A percentile compares a stretch with the other conserved stretches of the same genome.
phyloP scores from a whole-genome alignment of 495 filamentous ascomycete genomes.

The Lindgomyces ingoldianus region DNA sequence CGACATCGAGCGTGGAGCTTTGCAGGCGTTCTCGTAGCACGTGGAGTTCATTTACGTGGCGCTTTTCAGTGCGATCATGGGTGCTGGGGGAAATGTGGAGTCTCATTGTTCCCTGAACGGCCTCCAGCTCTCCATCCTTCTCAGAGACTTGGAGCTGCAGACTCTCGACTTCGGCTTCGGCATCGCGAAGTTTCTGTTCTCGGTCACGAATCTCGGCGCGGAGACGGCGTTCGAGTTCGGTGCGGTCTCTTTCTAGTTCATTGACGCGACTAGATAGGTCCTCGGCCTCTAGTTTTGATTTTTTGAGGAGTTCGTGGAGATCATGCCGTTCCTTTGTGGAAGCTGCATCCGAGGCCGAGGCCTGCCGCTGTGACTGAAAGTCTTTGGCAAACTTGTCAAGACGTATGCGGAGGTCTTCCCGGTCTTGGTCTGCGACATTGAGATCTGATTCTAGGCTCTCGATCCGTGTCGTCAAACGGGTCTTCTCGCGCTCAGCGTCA shows the following conservation, averaged over 20 bases:
- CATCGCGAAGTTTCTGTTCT: conserved; percentile 20
- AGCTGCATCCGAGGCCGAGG: conserved; percentile 38
- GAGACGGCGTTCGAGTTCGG: conserved; percentile 40
- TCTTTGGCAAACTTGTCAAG: conserved; percentile 45
- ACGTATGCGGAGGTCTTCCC: conserved; percentile 25
- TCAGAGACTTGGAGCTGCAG: conserved; percentile 30
- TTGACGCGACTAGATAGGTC: conserved; percentile 54
- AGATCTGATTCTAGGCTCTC: conserved; percentile 28
- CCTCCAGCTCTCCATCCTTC: conserved; percentile 27
- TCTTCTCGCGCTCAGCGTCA: conserved; percentile 33
- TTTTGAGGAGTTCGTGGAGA: conserved; percentile 65
- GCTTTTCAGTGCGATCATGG: conserved; percentile 6
- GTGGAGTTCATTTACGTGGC: conserved; percentile 8
- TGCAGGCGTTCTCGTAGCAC: conserved; percentile 18
- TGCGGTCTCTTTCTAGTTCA: conserved; percentile 24
- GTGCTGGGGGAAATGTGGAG: conserved; percentile 3
- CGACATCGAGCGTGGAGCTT: conserved; percentile 20
- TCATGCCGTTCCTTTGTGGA: conserved; percentile 65
- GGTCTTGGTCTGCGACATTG: conserved; percentile 41
- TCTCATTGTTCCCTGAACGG: background rate
- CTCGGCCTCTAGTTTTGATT: conserved; percentile 67
- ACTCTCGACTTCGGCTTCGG: conserved; percentile 36
- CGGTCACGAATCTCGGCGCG: conserved; percentile 24
- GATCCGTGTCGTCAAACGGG: conserved; percentile 14
- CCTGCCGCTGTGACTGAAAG: conserved; percentile 40